These are phyloP conservation scores for Takashimella tepidaria DNA, from an alignment of 1,284 basidiomycete species.

Conservation along the genomic window DNA sequence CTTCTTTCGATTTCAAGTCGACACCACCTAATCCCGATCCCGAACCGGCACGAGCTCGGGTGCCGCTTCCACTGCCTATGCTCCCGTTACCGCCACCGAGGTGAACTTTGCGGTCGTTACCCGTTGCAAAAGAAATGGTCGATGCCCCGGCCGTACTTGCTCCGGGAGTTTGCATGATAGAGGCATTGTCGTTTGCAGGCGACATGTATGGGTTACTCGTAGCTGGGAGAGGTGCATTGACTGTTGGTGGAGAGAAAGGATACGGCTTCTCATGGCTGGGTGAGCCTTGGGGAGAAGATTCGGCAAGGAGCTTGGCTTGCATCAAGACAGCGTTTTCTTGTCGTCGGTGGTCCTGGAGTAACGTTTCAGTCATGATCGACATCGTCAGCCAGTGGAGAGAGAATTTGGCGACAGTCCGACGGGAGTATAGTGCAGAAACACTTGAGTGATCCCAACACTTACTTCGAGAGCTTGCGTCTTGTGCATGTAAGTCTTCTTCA, in stretches of 20 bases:
- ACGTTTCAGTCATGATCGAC: no score
- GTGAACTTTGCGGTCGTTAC: not conserved
- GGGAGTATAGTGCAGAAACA: no score
- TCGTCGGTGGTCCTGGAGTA: conserved; percentile 39
- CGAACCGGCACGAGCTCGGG: conserved; percentile 26
- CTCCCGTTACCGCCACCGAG: no score
- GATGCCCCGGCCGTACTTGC: not conserved
- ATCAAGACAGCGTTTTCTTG: conserved; percentile 45
- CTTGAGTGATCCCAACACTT: no score
- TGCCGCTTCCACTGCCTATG: not conserved
- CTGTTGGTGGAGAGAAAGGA: conserved; percentile 28
- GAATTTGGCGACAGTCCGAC: no score
- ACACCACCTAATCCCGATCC: conserved; percentile 9
- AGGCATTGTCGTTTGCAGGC: conserved; percentile 3
- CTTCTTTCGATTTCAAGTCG: conserved; percentile 40
- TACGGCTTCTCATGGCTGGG: conserved; percentile 9
- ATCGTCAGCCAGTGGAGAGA: no score
- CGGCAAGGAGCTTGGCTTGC: conserved; percentile 44
- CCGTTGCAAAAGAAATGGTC: not conserved
- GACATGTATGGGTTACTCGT: not conserved
- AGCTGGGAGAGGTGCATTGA: conserved; percentile 21
- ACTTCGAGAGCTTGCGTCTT: conserved; percentile 81
- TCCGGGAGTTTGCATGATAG: not conserved
- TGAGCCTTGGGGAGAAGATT: conserved; percentile 17
- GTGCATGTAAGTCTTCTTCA: conserved; percentile 69